Percentiles rank a stretch among this genome's conserved stretches.
These are phyloP conservation scores for Salix exigua DNA, from an alignment of 345 rosid species.

Conservation along the genomic window DNA sequence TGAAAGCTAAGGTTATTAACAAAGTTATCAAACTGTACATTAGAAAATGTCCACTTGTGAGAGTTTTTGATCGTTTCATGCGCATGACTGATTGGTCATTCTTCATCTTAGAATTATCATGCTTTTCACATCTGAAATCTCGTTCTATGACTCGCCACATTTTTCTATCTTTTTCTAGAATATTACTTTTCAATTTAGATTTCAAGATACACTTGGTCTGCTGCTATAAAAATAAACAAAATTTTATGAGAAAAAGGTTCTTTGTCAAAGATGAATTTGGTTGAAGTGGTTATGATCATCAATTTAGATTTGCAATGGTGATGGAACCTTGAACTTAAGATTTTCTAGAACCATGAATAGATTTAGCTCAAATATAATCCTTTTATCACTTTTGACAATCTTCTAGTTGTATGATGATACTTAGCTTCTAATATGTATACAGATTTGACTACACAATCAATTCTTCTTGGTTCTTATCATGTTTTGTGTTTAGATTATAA, in stretches of 20 bases:
- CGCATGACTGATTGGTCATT: neutral
- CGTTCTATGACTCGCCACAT: too few species aligned
- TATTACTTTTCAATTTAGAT: too few species aligned
- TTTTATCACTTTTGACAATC: neutral
- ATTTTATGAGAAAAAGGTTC: neutral
- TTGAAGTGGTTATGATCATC: too few species aligned
- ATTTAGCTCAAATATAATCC: neutral
- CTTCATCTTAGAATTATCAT: too few species aligned
- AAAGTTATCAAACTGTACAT: neutral
- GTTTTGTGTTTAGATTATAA: neutral
- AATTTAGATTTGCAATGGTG: neutral
- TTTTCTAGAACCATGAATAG: slow-evolving; percentile 1
- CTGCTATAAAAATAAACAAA: neutral
- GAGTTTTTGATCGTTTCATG: neutral
- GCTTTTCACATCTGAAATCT: too few species aligned
- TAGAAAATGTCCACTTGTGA: too few species aligned
- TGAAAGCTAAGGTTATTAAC: neutral
- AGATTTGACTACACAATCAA: too few species aligned
- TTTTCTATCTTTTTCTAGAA: too few species aligned
- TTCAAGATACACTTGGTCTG: too few species aligned
- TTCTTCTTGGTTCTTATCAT: too few species aligned
- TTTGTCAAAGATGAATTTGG: neutral
- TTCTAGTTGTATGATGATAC: neutral
- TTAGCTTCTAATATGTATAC: neutral
- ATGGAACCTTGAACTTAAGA: neutral